A percentile compares a stretch with the other conserved stretches of the same genome.
Evolutionary conservation across 202 grass and related monocot species (phyloP).

Genomic region (Saccharum hybrid): DNA sequence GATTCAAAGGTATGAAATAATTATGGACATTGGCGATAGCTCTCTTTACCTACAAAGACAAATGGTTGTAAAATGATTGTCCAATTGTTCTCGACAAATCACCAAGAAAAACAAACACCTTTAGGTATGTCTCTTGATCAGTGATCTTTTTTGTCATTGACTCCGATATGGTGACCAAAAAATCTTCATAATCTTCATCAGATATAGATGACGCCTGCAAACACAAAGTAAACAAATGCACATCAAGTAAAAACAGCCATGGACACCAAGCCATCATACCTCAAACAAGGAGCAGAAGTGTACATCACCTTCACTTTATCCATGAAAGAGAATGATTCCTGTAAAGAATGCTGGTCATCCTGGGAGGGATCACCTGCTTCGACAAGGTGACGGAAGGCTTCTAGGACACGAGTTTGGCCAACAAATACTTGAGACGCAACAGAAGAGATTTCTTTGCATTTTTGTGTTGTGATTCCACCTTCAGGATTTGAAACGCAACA

Average conservation of each 20-base stretch:
- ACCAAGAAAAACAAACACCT: constrained; percentile 32
- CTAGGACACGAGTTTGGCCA: neutral
- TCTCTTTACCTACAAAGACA: constrained; percentile 25
- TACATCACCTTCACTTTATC: constrained; percentile 21
- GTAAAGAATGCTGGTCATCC: accelerated
- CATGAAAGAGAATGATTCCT: neutral
- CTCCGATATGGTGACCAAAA: neutral
- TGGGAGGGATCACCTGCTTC: constrained; percentile 3
- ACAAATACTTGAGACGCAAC: constrained; percentile 23
- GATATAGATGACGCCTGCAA: constrained; percentile 37
- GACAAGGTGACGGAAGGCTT: constrained; percentile 24
- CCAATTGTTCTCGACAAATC: neutral
- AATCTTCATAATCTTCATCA: neutral
- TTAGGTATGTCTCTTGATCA: neutral
- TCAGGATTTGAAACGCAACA: constrained; percentile 37
- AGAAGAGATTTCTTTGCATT: constrained; percentile 11
- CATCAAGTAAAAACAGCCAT: constrained; percentile 24
- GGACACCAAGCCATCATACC: neutral
- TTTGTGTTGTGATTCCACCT: constrained; percentile 11
- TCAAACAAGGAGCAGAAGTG: neutral
- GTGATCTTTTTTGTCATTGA: neutral
- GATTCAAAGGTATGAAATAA: constrained; percentile 34
- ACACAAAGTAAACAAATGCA: constrained; percentile 4
- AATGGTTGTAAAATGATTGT: constrained; percentile 3
- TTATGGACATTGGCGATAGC: neutral